A percentile compares a stretch with the other conserved stretches of the same genome.
phyloP scores from a whole-genome alignment of 805 yeast genomes.

The Ogataea nitratoaversa region DNA sequence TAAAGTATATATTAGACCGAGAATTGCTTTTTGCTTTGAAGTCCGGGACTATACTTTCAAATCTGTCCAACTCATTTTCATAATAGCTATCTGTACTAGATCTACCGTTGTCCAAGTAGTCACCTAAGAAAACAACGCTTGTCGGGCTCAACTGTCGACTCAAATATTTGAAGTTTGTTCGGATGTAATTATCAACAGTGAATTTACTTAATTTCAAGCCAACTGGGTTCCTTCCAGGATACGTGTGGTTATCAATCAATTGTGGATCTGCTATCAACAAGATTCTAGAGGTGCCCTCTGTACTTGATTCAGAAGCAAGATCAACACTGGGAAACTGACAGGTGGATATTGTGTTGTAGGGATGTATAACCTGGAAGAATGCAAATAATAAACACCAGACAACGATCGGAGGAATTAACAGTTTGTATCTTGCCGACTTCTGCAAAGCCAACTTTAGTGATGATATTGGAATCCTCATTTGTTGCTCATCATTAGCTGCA shows the following conservation, averaged over 20 bases:
- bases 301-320: too few relatives aligned
- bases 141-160: slow-evolving; percentile 71
- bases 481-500: not conserved
- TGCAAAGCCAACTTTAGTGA: not conserved
- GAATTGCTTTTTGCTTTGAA: slow-evolving; percentile 35
- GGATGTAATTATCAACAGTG: slow-evolving; percentile 74
- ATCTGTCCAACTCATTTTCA: slow-evolving; percentile 59
- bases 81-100: slow-evolving; percentile 72
- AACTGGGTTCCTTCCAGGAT: slow-evolving; percentile 58
- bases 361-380: slow-evolving; percentile 11
- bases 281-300: slow-evolving; percentile 13
- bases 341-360: slow-evolving; percentile 3
- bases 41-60: slow-evolving; percentile 50
- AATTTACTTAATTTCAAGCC: slow-evolving; percentile 49
- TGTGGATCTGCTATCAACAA: slow-evolving; percentile 88
- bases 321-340: slow-evolving; percentile 7
- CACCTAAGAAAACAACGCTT: slow-evolving; percentile 78
- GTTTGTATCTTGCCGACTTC: slow-evolving; percentile 2
- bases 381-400: slow-evolving; percentile 12
- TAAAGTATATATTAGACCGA: slow-evolving; percentile 34
- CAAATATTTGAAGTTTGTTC: slow-evolving; percentile 57
- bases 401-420: slow-evolving; percentile 3
- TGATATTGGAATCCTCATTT: slow-evolving; percentile 6
- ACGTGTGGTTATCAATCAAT: slow-evolving; percentile 81
- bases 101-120: slow-evolving; percentile 92